Evolutionary conservation across 2,329 filamentous ascomycete species (phyloP).

Genomic region (Cladophialophora chaetospira): DNA sequence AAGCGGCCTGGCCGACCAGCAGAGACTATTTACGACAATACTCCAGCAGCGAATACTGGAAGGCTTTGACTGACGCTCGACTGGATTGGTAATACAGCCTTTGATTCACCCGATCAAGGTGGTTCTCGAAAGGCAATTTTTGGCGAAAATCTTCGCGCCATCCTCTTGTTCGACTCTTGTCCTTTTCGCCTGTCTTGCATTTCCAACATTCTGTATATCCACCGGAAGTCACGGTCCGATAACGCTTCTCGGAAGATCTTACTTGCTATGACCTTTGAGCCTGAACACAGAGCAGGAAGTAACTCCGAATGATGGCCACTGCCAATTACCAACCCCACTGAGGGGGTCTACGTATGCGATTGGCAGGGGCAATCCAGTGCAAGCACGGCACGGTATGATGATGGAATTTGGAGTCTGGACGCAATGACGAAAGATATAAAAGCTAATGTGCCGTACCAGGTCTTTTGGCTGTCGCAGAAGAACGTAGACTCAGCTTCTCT

Average conservation of each 20-base stretch:
- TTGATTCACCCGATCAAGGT: not conserved
- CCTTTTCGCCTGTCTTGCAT: not conserved
- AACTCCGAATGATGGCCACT: not conserved
- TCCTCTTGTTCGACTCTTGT: not conserved
- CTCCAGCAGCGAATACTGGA: too few species aligned
- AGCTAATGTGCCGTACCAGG: not conserved
- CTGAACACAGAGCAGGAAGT: not conserved
- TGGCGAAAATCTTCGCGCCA: not conserved
- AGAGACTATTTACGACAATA: too few species aligned
- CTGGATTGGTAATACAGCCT: not conserved
- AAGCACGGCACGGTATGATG: not conserved
- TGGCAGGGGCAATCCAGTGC: too few species aligned
- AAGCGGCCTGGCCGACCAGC: too few species aligned
- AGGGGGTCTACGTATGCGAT: too few species aligned
- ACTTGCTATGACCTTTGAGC: not conserved
- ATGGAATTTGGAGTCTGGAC: not conserved
- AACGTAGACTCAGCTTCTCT: not conserved
- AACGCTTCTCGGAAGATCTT: not conserved
- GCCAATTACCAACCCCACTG: not conserved
- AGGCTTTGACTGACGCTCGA: too few species aligned
- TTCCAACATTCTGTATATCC: too few species aligned
- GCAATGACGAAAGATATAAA: not conserved
- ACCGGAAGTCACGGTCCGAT: not conserved
- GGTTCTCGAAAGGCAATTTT: not conserved
- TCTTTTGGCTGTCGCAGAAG: not conserved